Percentiles rank a stretch among this genome's conserved stretches.
phyloP scores from a whole-genome alignment of 306 rosid genomes.

The Pyrus betulifolia region DNA sequence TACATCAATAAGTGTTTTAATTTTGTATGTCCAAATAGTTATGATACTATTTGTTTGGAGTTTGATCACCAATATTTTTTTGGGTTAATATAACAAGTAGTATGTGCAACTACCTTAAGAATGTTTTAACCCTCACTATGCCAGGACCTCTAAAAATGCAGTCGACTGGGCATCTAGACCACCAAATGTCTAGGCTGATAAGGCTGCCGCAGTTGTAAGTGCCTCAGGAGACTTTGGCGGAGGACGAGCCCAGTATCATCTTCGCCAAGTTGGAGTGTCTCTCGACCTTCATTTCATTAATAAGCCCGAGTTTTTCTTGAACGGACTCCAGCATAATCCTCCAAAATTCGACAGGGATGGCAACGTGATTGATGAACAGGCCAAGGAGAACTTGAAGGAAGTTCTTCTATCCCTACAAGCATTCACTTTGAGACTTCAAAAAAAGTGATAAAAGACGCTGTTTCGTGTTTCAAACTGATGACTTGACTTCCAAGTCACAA shows the following conservation, averaged over 20 bases:
- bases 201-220: constrained; percentile 75
- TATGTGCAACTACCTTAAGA: neutral
- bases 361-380: constrained; percentile 46
- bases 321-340: constrained; percentile 46
- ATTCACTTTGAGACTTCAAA: constrained; percentile 45
- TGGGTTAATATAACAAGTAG: no score
- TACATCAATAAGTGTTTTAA: no score
- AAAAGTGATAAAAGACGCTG: neutral
- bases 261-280: constrained; percentile 71
- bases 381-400: constrained; percentile 32
- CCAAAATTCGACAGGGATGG: constrained; percentile 57
- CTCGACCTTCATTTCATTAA: constrained; percentile 83
- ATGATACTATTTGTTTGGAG: no score
- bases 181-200: constrained; percentile 74
- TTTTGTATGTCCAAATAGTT: no score
- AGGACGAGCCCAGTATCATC: constrained; percentile 59
- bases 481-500: neutral
- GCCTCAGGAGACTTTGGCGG: constrained; percentile 71
- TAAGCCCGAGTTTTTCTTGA: constrained; percentile 66
- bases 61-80: no score
- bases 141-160: constrained; percentile 67
- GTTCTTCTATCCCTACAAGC: constrained; percentile 48
- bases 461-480: neutral
- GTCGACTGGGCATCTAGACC: constrained; percentile 74
- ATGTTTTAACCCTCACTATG: neutral